Percentiles rank a stretch among this genome's conserved stretches.
phyloP scores from a whole-genome alignment of 1,284 basidiomycete genomes.

The Coriolopsis trogii region DNA sequence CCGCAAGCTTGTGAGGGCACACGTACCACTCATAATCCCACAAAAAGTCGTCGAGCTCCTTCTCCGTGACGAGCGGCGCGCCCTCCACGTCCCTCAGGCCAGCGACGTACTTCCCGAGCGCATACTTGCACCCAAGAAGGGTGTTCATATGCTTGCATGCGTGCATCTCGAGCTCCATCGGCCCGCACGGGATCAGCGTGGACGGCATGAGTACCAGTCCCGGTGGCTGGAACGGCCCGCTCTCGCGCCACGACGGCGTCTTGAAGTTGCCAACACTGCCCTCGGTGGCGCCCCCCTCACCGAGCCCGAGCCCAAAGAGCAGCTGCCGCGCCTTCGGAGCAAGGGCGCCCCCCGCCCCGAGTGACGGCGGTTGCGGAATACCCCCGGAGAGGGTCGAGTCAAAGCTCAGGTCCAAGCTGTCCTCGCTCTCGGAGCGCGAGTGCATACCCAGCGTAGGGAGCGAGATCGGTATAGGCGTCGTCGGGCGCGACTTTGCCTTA shows the following conservation, averaged over 20 bases:
- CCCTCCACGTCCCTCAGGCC: constrained; percentile 45
- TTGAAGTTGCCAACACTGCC: constrained; percentile 7
- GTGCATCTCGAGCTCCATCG: constrained; percentile 69
- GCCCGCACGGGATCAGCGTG: constrained; percentile 58
- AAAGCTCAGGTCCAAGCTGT: background rate
- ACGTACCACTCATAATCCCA: constrained; percentile 73
- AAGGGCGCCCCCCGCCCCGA: too few species aligned
- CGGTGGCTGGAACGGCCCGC: constrained; percentile 33
- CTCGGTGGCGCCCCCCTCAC: too few species aligned
- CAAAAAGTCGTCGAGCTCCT: constrained; percentile 53
- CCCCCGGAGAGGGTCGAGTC: too few species aligned
- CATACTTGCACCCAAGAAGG: constrained; percentile 60
- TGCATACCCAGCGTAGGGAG: constrained; percentile 13
- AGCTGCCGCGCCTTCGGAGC: constrained; percentile 28
- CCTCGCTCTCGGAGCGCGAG: constrained; percentile 10
- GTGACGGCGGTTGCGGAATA: too few species aligned
- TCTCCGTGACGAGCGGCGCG: constrained; percentile 40
- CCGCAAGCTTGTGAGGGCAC: too few species aligned
- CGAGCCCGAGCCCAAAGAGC: too few species aligned
- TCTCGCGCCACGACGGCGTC: constrained; percentile 10
- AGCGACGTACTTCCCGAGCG: constrained; percentile 52
- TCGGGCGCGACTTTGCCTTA: background rate
- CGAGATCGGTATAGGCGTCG: background rate
- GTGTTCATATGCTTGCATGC: constrained; percentile 65
- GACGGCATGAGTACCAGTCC: constrained; percentile 48